These are phyloP conservation scores for Paecilomyces variotii DNA, from an alignment of 2,329 filamentous ascomycete genomes.

Conservation along the genomic window DNA sequence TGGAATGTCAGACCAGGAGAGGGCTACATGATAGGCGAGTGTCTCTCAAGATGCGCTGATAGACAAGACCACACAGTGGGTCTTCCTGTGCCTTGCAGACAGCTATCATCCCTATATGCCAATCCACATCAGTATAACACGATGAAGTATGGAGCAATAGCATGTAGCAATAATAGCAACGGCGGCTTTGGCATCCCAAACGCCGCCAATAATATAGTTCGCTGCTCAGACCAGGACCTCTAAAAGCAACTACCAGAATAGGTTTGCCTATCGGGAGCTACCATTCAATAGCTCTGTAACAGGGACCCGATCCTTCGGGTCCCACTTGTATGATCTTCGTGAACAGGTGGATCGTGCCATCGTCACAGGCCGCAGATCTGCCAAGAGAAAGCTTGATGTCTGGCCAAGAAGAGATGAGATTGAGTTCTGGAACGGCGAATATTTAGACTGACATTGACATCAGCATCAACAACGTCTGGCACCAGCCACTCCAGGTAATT, in stretches of 20 bases:
- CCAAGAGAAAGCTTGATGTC: slow-evolving; percentile 1
- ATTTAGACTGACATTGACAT: not conserved
- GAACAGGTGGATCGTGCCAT: not conserved
- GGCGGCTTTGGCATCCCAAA: not conserved
- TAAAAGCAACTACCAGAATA: not conserved
- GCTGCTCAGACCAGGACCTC: not conserved
- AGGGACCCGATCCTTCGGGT: slow-evolving; percentile 1
- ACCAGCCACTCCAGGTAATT: not conserved
- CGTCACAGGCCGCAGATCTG: not conserved
- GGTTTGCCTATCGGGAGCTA: not conserved
- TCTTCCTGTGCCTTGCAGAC: not conserved
- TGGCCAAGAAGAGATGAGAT: not conserved
- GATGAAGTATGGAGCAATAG: not conserved
- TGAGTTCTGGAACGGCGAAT: not conserved
- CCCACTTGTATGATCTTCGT: not conserved
- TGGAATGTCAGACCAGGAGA: slow-evolving; percentile 9
- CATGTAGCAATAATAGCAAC: not conserved
- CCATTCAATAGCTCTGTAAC: not conserved
- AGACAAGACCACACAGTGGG: not conserved
- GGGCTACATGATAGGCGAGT: not conserved
- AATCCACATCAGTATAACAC: not conserved
- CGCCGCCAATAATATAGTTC: not conserved
- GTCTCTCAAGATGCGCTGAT: not conserved
- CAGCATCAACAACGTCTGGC: not conserved
- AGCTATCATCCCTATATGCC: not conserved